Percentiles rank a stretch among this genome's conserved stretches.
Evolutionary conservation across 2,329 filamentous ascomycete species (phyloP).

Genomic region (Arthroderma sp.): DNA sequence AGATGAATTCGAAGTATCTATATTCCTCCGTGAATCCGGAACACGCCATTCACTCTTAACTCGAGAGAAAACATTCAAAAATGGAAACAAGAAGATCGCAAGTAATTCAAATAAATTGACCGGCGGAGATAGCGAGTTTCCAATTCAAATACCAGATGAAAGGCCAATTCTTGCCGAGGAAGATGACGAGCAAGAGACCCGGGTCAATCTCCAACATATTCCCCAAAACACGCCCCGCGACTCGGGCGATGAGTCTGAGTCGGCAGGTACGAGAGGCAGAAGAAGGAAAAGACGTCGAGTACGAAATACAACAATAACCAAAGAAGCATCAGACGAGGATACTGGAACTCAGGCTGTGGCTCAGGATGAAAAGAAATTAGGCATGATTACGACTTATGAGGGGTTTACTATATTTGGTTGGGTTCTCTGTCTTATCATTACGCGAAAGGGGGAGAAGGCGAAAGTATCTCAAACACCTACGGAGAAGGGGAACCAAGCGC

Average conservation of each 20-base stretch:
- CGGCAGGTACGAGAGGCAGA: neutral
- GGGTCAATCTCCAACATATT: slow-evolving; percentile 41
- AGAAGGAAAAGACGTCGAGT: slow-evolving; percentile 22
- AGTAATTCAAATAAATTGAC: slow-evolving; percentile 53
- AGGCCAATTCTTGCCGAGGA: slow-evolving; percentile 42
- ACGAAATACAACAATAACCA: slow-evolving; percentile 23
- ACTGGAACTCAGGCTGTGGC: neutral
- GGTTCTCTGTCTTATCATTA: slow-evolving; percentile 81
- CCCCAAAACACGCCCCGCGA: slow-evolving; percentile 29
- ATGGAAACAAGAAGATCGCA: slow-evolving; percentile 40
- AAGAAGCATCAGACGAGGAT: slow-evolving; percentile 30
- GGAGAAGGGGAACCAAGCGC: slow-evolving; percentile 41
- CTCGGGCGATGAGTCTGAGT: slow-evolving; percentile 15
- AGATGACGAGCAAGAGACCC: slow-evolving; percentile 42
- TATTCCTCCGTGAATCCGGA: slow-evolving; percentile 78
- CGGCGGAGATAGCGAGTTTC: slow-evolving; percentile 41
- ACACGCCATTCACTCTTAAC: slow-evolving; percentile 76
- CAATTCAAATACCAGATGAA: slow-evolving; percentile 39
- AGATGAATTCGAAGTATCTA: slow-evolving; percentile 93
- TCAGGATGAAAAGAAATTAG: slow-evolving; percentile 77
- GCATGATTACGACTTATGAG: slow-evolving; percentile 77
- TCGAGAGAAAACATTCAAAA: slow-evolving; percentile 67
- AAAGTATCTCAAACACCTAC: slow-evolving; percentile 12
- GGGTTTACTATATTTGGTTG: slow-evolving; percentile 93
- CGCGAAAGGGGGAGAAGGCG: slow-evolving; percentile 39